Evolutionary conservation across 208 protist species (phyloP).

Genomic region (Zelonia costaricensis): DNA sequence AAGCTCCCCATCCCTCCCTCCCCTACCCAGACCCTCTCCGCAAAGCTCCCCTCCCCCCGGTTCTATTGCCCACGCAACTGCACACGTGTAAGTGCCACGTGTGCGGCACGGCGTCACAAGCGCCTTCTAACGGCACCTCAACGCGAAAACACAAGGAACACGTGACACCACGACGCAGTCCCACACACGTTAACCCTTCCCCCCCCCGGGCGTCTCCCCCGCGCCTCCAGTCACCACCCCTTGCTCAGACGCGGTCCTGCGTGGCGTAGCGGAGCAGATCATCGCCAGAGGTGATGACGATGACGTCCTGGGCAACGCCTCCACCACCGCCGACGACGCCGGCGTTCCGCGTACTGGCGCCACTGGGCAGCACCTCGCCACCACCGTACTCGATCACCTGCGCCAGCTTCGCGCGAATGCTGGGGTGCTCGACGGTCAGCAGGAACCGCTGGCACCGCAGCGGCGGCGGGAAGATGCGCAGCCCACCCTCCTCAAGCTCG

Average conservation of each 20-base stretch:
- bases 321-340: background rate
- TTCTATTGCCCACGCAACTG: no score
- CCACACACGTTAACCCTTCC: no score
- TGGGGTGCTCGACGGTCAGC: slow-evolving; percentile 50
- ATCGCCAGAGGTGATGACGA: slow-evolving; percentile 75
- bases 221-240: no score
- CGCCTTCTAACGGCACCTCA: no score
- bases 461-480: slow-evolving; percentile 73
- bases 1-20: no score
- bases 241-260: slow-evolving; percentile 29
- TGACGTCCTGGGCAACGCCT: slow-evolving; percentile 42
- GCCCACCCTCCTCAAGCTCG: slow-evolving; percentile 66
- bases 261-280: slow-evolving; percentile 80
- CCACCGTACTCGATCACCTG: slow-evolving; percentile 87
- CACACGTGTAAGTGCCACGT: no score
- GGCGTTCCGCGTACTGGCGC: background rate
- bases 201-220: no score
- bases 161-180: background rate
- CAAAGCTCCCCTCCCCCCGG: no score
- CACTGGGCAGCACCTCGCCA: slow-evolving; percentile 56
- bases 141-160: background rate
- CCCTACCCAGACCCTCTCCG: no score
- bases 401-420: slow-evolving; percentile 57
- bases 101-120: no score
- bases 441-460: slow-evolving; percentile 77